Conservation (phyloP, 495 filamentous ascomycete genomes). For the Lophiostoma macrostomum region DNA sequence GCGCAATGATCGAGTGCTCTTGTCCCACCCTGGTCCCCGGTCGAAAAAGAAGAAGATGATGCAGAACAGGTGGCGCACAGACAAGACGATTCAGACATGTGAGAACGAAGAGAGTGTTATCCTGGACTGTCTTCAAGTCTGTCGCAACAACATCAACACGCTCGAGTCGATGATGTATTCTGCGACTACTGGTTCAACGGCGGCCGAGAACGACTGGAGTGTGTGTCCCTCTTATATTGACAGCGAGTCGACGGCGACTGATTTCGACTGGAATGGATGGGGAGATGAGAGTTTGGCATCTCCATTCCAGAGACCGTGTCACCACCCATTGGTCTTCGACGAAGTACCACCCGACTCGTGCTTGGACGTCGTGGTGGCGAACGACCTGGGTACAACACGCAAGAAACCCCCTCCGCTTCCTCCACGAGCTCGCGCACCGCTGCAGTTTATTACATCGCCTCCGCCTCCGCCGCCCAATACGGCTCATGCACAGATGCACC, state of each 20-base stretch:
- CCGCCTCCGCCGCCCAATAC: constrained; percentile 18
- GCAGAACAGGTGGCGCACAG: constrained; percentile 27
- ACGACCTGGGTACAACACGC: not conserved
- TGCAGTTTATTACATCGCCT: not conserved
- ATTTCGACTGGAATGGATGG: constrained; percentile 29
- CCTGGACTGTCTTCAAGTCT: constrained; percentile 26
- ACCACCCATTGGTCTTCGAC: not conserved
- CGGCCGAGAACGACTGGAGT: constrained; percentile 2
- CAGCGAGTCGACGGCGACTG: not conserved
- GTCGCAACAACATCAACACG: constrained; percentile 19
- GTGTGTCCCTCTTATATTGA: not conserved
- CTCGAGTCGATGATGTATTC: constrained; percentile 14
- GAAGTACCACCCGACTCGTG: constrained; percentile 14
- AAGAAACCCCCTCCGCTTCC: constrained; percentile 1
- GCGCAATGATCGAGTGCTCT: constrained; percentile 16
- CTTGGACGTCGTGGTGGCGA: too few relatives aligned
- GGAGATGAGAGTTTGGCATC: constrained; percentile 10
- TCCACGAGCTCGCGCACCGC: constrained; percentile 2
- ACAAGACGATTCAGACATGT: constrained; percentile 31
- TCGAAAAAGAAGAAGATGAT: constrained; percentile 29
- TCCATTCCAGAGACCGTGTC: constrained; percentile 9
- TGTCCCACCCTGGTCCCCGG: constrained; percentile 4
- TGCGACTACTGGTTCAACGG: constrained; percentile 1
- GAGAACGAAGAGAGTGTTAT: constrained; percentile 29
- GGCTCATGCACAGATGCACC: not conserved